phyloP scores from a whole-genome alignment of 2,329 filamentous ascomycete species.

The Didymella arachidicola region DNA sequence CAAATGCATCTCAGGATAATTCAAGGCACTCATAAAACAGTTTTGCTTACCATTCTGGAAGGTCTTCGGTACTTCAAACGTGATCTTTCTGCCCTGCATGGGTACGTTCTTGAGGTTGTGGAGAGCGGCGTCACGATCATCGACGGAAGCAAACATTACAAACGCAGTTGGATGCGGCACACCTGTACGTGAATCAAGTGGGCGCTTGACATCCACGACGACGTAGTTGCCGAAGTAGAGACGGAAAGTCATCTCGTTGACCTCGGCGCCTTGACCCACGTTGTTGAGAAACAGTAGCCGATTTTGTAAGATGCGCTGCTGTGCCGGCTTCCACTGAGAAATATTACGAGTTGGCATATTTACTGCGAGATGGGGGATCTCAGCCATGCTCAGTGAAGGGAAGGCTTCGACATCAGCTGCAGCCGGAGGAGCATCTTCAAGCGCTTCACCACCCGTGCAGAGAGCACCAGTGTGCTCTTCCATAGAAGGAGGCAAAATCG shows the following conservation, averaged over 20 bases:
- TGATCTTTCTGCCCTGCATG: background rate
- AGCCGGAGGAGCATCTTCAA: background rate
- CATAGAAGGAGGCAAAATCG: background rate
- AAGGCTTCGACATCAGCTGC: background rate
- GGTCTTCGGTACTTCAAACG: background rate
- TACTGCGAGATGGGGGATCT: background rate
- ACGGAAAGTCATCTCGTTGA: background rate
- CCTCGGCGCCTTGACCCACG: background rate
- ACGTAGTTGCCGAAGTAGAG: background rate
- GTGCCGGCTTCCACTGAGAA: background rate
- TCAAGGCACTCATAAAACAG: too few species aligned
- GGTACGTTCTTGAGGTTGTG: background rate
- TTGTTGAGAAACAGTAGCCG: conserved; percentile 7
- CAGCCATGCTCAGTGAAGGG: background rate
- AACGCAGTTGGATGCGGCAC: background rate
- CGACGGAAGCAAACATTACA: background rate
- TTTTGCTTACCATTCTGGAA: background rate
- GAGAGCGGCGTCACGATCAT: background rate
- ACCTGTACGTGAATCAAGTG: background rate
- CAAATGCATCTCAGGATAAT: background rate
- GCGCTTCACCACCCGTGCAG: background rate
- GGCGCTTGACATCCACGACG: conserved; percentile 4
- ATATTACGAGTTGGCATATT: background rate
- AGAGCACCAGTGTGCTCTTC: background rate
- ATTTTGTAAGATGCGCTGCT: background rate